Evolutionary conservation across 2,329 filamentous ascomycete genomes (phyloP).

Genomic region (Fusarium guadeloupense): DNA sequence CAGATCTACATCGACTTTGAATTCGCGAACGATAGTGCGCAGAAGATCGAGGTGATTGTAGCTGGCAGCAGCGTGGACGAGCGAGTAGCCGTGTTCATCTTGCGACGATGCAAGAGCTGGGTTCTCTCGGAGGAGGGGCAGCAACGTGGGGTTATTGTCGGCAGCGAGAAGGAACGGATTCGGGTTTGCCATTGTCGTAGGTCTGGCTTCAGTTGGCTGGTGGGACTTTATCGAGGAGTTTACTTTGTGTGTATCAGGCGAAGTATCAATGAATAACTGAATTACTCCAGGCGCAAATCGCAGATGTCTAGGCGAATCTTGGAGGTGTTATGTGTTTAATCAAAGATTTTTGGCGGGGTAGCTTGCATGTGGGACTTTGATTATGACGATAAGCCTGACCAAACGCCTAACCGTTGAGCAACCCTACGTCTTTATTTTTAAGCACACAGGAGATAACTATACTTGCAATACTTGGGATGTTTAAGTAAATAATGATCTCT

Average conservation of each 20-base stretch:
- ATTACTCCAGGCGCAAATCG: not conserved
- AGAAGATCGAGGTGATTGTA: slow-evolving; percentile 89
- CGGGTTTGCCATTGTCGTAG: slow-evolving; percentile 30
- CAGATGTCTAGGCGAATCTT: not conserved
- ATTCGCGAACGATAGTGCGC: slow-evolving; percentile 76
- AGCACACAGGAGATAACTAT: no score
- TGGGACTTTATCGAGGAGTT: no score
- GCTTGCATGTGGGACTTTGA: slow-evolving; percentile 7
- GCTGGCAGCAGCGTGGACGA: slow-evolving; percentile 91
- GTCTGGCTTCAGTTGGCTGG: not conserved
- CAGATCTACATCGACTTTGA: slow-evolving; percentile 81
- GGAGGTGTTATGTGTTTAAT: not conserved
- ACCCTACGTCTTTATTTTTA: no score
- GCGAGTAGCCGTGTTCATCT: slow-evolving; percentile 92
- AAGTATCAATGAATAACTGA: not conserved
- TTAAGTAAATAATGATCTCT: no score
- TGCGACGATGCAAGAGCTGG: slow-evolving; percentile 81
- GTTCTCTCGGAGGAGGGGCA: slow-evolving; percentile 77
- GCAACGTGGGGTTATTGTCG: slow-evolving; percentile 78
- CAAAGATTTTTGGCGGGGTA: slow-evolving; percentile 35
- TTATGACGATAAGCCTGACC: not conserved
- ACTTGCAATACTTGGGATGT: no score
- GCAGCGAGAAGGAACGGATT: slow-evolving; percentile 82
- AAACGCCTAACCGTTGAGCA: not conserved
- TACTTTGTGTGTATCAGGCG: not conserved